Evolutionary conservation across 768 basidiomycete genomes (phyloP).

Genomic region (Podaxis carcinomalis): DNA sequence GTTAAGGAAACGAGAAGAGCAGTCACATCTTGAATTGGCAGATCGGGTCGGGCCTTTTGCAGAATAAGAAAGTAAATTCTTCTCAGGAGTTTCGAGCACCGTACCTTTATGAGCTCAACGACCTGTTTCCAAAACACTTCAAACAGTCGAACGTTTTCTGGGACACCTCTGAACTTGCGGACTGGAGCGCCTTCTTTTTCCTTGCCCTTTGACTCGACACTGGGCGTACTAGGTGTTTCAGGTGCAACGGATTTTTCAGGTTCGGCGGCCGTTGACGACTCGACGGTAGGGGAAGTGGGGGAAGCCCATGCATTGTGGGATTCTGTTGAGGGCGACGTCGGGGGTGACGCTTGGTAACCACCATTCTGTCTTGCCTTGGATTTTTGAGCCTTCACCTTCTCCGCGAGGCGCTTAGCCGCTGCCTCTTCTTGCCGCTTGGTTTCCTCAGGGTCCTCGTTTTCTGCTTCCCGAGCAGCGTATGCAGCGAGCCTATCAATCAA

Average conservation of each 20-base stretch:
- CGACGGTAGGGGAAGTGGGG: conserved; percentile 31
- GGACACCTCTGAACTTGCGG: conserved; percentile 91
- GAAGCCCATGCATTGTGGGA: conserved; percentile 38
- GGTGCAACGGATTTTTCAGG: conserved; percentile 25
- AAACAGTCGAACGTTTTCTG: conserved; percentile 91
- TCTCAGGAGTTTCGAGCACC: conserved; percentile 15
- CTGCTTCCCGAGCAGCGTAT: conserved; percentile 95
- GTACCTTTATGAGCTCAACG: conserved; percentile 93
- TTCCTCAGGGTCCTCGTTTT: conserved; percentile 94
- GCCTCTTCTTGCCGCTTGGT: conserved; percentile 92
- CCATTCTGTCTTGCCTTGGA: conserved; percentile 54
- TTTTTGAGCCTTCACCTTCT: conserved; percentile 77
- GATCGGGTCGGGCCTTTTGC: conserved; percentile 85
- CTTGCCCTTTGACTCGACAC: conserved; percentile 40
- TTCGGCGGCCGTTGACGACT: conserved; percentile 15
- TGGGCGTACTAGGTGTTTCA: conserved; percentile 21
- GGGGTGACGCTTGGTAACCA: conserved; percentile 26
- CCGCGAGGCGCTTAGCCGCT: conserved; percentile 82
- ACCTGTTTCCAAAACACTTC: conserved; percentile 99
- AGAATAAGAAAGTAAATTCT: not conserved
- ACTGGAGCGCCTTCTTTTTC: conserved; percentile 53
- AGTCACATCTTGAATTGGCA: conserved; percentile 96
- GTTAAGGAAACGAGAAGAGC: conserved; percentile 93
- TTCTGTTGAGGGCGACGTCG: conserved; percentile 35
- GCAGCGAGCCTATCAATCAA: conserved; percentile 94